A percentile compares a stretch with the other conserved stretches of the same genome.
phyloP scores from a whole-genome alignment of 371 early-diverging fungal genomes.

The Basidiobolus meristosporus region DNA sequence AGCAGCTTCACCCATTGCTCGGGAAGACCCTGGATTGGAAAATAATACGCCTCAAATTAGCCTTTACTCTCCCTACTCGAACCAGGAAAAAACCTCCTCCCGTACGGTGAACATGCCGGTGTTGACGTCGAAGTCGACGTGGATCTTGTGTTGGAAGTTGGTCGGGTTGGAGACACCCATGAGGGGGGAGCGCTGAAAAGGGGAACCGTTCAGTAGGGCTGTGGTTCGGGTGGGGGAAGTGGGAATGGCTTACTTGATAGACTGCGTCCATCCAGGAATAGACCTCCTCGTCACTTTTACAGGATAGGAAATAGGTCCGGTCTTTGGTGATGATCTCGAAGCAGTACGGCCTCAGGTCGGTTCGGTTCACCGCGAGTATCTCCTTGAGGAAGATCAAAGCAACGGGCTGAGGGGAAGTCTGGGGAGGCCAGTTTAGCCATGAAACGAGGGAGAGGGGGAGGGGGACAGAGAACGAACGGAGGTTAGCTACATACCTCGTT shows the following conservation, averaged over 20 bases:
- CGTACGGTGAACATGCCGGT: conserved; percentile 84
- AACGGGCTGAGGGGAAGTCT: conserved; percentile 48
- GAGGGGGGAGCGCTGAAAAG: conserved; percentile 47
- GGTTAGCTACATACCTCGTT: conserved; percentile 50
- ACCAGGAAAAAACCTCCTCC: too few species aligned
- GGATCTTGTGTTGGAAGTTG: conserved; percentile 86
- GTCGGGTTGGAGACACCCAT: conserved; percentile 84
- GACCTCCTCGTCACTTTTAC: conserved; percentile 83
- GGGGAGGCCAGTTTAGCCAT: neutral
- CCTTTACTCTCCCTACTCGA: too few species aligned
- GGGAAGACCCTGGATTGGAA: conserved; percentile 54
- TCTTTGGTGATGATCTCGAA: conserved; percentile 79
- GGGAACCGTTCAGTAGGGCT: too few species aligned
- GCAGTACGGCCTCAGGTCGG: conserved; percentile 72
- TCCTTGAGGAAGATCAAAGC: conserved; percentile 76
- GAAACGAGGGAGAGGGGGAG: neutral
- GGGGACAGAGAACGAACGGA: too few species aligned
- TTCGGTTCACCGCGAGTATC: conserved; percentile 62
- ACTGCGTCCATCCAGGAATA: conserved; percentile 94
- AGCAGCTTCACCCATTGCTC: conserved; percentile 81
- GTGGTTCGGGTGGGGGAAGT: too few species aligned
- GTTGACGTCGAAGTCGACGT: conserved; percentile 91
- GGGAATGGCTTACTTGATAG: conserved; percentile 34
- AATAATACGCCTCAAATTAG: neutral
- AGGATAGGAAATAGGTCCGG: conserved; percentile 64